A percentile compares a stretch with the other conserved stretches of the same genome.
Conservation (phyloP, 192 early-diverging fungal genomes). For the Coemansia sp. region DNA sequence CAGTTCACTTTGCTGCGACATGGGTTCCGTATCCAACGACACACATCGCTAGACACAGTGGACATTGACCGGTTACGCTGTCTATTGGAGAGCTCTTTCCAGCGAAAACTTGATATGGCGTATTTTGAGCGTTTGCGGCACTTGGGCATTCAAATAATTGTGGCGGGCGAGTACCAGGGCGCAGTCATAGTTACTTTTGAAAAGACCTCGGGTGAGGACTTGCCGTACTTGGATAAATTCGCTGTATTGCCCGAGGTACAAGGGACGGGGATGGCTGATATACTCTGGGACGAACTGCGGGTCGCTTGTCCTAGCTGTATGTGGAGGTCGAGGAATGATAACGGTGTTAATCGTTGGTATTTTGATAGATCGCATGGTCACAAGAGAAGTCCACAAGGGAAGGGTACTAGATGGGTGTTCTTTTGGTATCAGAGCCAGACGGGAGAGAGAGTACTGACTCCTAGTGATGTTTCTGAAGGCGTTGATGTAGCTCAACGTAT, state of each 20-base stretch:
- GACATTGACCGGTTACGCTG: slow-evolving; percentile 53
- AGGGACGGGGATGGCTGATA: slow-evolving; percentile 92
- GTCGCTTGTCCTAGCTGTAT: slow-evolving; percentile 66
- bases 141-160: slow-evolving; percentile 61
- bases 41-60: slow-evolving; percentile 51
- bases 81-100: slow-evolving; percentile 79
- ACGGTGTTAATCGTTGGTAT: slow-evolving; percentile 96
- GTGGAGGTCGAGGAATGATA: slow-evolving; percentile 83
- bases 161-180: slow-evolving; percentile 92
- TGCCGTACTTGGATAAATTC: slow-evolving; percentile 89
- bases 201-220: background rate
- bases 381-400: slow-evolving; percentile 7
- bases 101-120: slow-evolving; percentile 57
- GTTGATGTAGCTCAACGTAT: slow-evolving; percentile 55
- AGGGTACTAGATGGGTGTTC: slow-evolving; percentile 76
- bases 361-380: slow-evolving; percentile 91
- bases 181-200: slow-evolving; percentile 84
- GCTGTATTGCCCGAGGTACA: slow-evolving; percentile 81
- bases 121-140: slow-evolving; percentile 60
- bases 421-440: slow-evolving; percentile 66
- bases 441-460: background rate
- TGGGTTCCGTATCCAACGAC: slow-evolving; percentile 66
- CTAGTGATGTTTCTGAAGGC: slow-evolving; percentile 49
- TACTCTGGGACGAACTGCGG: slow-evolving; percentile 83
- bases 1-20: slow-evolving; percentile 75